Conservation (phyloP, 1,139 yeast genomes). For the Saccharomyces hybrid region DNA sequence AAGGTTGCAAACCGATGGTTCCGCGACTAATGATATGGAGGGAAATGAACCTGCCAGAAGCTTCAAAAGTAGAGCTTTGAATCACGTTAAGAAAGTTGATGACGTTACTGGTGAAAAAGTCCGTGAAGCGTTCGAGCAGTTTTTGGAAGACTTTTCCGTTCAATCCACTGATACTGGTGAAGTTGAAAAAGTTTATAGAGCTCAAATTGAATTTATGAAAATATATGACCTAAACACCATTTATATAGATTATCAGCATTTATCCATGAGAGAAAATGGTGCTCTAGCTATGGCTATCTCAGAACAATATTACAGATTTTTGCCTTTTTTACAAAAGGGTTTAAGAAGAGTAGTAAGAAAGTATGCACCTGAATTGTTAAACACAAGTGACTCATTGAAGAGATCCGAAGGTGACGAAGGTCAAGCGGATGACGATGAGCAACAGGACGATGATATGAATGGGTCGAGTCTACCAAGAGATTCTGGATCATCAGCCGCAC, state of each 20-base stretch:
- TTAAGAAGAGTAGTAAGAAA: constrained; percentile 63
- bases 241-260: constrained; percentile 78
- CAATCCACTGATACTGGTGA: constrained; percentile 18
- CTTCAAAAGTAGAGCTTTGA: constrained; percentile 36
- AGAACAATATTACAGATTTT: constrained; percentile 87
- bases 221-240: constrained; percentile 69
- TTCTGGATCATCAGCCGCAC: constrained; percentile 12
- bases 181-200: constrained; percentile 58
- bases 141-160: constrained; percentile 53
- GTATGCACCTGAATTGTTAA: constrained; percentile 60
- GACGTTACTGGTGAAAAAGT: constrained; percentile 94
- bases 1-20: constrained; percentile 16
- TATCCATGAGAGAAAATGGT: constrained; percentile 71
- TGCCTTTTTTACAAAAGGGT: constrained; percentile 76
- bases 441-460: background rate
- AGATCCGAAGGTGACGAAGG: constrained; percentile 32
- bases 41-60: constrained; percentile 26
- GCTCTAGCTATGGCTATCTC: constrained; percentile 83
- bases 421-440: constrained; percentile 17
- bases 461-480: constrained; percentile 1
- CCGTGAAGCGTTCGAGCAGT: constrained; percentile 81
- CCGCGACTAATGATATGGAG: constrained; percentile 15
- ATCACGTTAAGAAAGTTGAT: constrained; percentile 74
- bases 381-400: constrained; percentile 37
- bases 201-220: constrained; percentile 78